These are phyloP conservation scores for Plicaturopsis crispa DNA, from an alignment of 768 basidiomycete species.

Conservation along the genomic window DNA sequence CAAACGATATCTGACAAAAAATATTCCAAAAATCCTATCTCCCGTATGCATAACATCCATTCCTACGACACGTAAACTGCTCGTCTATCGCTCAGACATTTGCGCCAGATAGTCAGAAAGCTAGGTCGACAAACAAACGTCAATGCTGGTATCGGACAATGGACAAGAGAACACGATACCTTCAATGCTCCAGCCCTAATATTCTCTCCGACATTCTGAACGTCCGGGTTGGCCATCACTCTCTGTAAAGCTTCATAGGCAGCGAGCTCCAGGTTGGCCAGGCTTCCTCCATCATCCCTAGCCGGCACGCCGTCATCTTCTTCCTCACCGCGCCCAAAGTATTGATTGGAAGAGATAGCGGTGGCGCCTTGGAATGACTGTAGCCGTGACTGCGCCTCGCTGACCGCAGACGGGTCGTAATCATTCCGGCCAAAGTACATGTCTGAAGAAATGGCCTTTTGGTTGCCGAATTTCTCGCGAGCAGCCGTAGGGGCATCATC, in stretches of 20 bases:
- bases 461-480: slow-evolving; percentile 82
- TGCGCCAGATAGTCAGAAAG: slow-evolving; percentile 64
- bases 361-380: slow-evolving; percentile 86
- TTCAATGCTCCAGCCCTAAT: slow-evolving; percentile 78
- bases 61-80: too few species aligned
- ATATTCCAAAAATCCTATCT: too few species aligned
- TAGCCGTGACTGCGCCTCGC: slow-evolving; percentile 78
- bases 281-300: slow-evolving; percentile 45
- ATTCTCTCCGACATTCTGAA: slow-evolving; percentile 77
- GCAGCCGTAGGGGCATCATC: slow-evolving; percentile 74
- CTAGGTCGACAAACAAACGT: slow-evolving; percentile 19
- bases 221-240: slow-evolving; percentile 79
- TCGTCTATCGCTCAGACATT: slow-evolving; percentile 49
- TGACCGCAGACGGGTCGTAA: slow-evolving; percentile 66
- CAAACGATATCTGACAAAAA: too few species aligned
- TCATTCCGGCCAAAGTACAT: slow-evolving; percentile 91
- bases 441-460: slow-evolving; percentile 96
- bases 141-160: not conserved
- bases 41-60: too few species aligned
- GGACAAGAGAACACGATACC: slow-evolving; percentile 33
- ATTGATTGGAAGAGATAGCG: slow-evolving; percentile 90
- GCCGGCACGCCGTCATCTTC: slow-evolving; percentile 42
- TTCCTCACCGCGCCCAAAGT: slow-evolving; percentile 85
- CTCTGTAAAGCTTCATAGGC: slow-evolving; percentile 72
- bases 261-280: slow-evolving; percentile 43